These are phyloP conservation scores for Oenanthe javanica DNA, from an alignment of 140 eudicot genomes.

Conservation along the genomic window DNA sequence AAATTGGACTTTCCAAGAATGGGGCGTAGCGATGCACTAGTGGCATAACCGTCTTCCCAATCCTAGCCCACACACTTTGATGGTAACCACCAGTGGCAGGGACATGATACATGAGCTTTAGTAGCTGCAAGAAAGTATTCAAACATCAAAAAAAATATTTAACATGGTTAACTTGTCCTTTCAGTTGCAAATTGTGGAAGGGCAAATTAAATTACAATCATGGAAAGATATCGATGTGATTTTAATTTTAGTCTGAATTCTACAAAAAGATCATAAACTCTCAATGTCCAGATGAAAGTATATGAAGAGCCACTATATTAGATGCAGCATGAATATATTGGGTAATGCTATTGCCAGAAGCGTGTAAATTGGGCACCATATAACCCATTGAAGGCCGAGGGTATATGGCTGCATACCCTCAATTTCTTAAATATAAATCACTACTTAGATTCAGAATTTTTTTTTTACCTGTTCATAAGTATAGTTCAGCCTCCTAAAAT, in stretches of 20 bases:
- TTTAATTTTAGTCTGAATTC: background rate
- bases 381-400: background rate
- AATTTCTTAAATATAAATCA: too few relatives aligned
- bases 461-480: background rate
- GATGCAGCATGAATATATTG: background rate
- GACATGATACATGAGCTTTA: slow-evolving; percentile 96
- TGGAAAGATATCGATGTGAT: background rate
- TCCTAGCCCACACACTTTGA: slow-evolving; percentile 78
- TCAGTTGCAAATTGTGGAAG: background rate
- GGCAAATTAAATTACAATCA: background rate
- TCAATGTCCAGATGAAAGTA: background rate
- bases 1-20: slow-evolving; percentile 59
- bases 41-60: slow-evolving; percentile 64
- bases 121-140: slow-evolving; percentile 42
- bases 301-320: background rate
- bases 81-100: slow-evolving; percentile 87
- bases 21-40: slow-evolving; percentile 69
- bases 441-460: background rate
- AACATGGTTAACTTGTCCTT: background rate
- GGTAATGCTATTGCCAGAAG: background rate
- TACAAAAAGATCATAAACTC: background rate
- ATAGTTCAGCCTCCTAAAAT: background rate
- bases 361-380: background rate
- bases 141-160: background rate
- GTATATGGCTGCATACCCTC: background rate